Conservation (phyloP, 352 stramenopile species). For the Pythium sp. region DNA sequence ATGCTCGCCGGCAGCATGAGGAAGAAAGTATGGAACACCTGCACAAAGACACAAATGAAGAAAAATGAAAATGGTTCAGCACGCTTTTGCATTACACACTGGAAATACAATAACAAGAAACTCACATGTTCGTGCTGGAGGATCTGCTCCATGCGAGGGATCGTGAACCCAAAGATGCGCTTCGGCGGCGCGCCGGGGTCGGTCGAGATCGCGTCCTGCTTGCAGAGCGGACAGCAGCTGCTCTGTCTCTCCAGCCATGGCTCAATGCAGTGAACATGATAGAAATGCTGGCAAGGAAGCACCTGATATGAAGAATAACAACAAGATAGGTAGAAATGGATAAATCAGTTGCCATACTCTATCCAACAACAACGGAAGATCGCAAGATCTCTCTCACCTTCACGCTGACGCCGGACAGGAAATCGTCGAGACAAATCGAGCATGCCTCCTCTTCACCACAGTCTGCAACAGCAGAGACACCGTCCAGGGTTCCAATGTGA, state of each 20-base stretch:
- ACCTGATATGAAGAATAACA: conserved; percentile 26
- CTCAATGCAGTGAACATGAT: conserved; percentile 84
- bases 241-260: conserved; percentile 81
- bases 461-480: background rate
- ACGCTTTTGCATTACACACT: background rate
- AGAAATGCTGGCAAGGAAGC: conserved; percentile 84
- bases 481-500: background rate
- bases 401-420: conserved; percentile 46
- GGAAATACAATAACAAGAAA: background rate
- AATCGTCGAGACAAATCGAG: conserved; percentile 79
- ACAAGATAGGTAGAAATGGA: background rate
- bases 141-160: conserved; percentile 63
- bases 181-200: conserved; percentile 48
- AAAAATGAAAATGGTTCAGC: conserved; percentile 7
- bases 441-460: conserved; percentile 28
- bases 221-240: conserved; percentile 80
- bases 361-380: background rate
- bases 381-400: conserved; percentile 30
- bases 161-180: conserved; percentile 57
- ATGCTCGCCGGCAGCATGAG: conserved; percentile 79
- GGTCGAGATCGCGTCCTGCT: conserved; percentile 70
- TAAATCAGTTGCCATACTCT: background rate
- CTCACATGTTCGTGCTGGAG: conserved; percentile 74
- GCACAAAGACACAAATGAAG: background rate
- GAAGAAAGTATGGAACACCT: conserved; percentile 80